phyloP scores from a whole-genome alignment of 108 stramenopile genomes.

The Pelagomonas calceolata region DNA sequence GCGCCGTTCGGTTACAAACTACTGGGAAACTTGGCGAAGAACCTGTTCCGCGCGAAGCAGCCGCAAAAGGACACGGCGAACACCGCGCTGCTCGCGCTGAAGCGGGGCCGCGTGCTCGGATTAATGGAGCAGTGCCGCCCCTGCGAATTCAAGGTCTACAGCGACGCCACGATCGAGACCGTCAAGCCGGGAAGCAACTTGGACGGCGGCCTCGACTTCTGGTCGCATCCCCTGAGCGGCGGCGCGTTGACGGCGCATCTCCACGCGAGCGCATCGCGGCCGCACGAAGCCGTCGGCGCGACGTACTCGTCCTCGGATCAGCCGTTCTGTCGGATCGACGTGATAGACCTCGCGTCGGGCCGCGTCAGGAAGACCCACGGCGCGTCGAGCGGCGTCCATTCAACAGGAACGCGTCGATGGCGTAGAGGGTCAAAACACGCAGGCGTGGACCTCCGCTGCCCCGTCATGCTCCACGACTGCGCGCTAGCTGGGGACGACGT shows the following conservation, averaged over 20 bases:
- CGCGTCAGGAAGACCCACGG: neutral
- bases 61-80: constrained; percentile 39
- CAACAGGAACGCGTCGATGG: no score
- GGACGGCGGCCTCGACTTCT: constrained; percentile 24
- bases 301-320: constrained; percentile 11
- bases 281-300: constrained; percentile 26
- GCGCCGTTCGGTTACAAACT: constrained; percentile 28
- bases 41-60: constrained; percentile 16
- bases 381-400: no score
- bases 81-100: constrained; percentile 23
- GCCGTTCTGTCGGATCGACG: constrained; percentile 30
- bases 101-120: constrained; percentile 13
- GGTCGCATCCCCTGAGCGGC: constrained; percentile 22
- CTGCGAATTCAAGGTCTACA: constrained; percentile 20
- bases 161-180: constrained; percentile 20
- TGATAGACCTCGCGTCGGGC: constrained; percentile 15
- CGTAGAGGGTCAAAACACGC: constrained; percentile 5
- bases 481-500: constrained; percentile 28
- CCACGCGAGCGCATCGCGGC: constrained; percentile 15
- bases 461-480: constrained; percentile 30
- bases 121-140: constrained; percentile 40
- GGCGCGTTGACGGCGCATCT: constrained; percentile 29
- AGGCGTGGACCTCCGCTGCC: constrained; percentile 15
- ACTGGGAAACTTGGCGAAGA: constrained; percentile 17
- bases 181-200: constrained; percentile 8